Conservation (phyloP, 179 eudicot genomes). For the Pouteria campechiana region DNA sequence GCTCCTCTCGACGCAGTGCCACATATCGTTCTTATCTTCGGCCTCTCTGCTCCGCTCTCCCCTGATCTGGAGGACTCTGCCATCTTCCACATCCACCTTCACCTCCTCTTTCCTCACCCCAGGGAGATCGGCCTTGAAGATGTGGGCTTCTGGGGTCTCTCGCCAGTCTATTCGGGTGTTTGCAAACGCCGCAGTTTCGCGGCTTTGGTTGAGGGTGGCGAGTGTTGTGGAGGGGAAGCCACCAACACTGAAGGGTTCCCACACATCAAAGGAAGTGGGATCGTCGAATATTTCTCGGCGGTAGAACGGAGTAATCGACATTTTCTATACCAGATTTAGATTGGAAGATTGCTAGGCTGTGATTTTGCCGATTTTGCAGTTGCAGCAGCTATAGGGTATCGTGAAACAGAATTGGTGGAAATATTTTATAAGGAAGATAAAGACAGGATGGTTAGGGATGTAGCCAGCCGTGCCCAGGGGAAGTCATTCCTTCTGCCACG, state of each 20-base stretch:
- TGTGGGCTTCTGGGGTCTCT: conserved; percentile 60
- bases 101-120: conserved; percentile 56
- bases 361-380: too few species aligned
- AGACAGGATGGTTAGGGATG: too few species aligned
- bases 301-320: too few species aligned
- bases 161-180: conserved; percentile 41
- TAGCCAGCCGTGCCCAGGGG: too few species aligned
- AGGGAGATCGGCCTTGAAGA: conserved; percentile 53
- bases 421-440: too few species aligned
- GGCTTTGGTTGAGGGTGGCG: not conserved
- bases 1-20: conserved; percentile 48
- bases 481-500: too few species aligned
- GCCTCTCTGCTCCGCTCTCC: conserved; percentile 43
- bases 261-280: conserved; percentile 30
- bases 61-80: conserved; percentile 34
- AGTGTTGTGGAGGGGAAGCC: conserved; percentile 9
- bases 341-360: too few species aligned
- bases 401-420: too few species aligned
- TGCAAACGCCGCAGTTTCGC: conserved; percentile 26
- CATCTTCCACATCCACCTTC: conserved; percentile 45
- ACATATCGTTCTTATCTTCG: conserved; percentile 37
- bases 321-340: too few species aligned
- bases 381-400: too few species aligned
- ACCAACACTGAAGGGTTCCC: conserved; percentile 28
- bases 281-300: conserved; percentile 24